Evolutionary conservation across 805 yeast genomes (phyloP).

Genomic region (Saturnispora sekii): DNA sequence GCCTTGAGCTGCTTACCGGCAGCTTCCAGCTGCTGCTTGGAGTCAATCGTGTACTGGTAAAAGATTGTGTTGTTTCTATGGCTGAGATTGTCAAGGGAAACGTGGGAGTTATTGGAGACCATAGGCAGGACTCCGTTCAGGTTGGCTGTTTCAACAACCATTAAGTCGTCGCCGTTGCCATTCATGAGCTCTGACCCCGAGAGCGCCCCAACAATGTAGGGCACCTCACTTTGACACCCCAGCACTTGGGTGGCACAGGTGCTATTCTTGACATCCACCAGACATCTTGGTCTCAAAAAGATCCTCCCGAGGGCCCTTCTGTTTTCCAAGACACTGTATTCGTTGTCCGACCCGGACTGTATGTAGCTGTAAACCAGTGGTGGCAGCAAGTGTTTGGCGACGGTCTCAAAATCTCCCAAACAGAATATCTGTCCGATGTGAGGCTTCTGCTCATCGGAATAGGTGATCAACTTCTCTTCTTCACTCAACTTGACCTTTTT

Average conservation of each 20-base stretch:
- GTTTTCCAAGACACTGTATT: constrained; percentile 38
- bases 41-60: constrained; percentile 69
- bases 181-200: constrained; percentile 83
- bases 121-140: constrained; percentile 59
- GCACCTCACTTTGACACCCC: constrained; percentile 55
- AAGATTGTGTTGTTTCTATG: constrained; percentile 57
- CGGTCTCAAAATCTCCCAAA: constrained; percentile 73
- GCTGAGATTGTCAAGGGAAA: constrained; percentile 68
- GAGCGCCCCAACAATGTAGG: constrained; percentile 84
- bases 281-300: constrained; percentile 73
- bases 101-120: constrained; percentile 80
- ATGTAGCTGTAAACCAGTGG: constrained; percentile 81
- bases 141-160: constrained; percentile 66
- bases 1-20: constrained; percentile 17
- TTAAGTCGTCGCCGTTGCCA: constrained; percentile 66
- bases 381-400: constrained; percentile 67
- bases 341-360: constrained; percentile 84
- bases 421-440: constrained; percentile 58
- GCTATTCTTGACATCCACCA: constrained; percentile 63
- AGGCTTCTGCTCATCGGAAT: constrained; percentile 46
- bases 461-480: constrained; percentile 9
- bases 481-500: constrained; percentile 23
- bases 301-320: constrained; percentile 80
- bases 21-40: constrained; percentile 57
- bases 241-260: constrained; percentile 57